Evolutionary conservation across 148 eudicot genomes (phyloP).

Genomic region (Gaultheria prostrata): DNA sequence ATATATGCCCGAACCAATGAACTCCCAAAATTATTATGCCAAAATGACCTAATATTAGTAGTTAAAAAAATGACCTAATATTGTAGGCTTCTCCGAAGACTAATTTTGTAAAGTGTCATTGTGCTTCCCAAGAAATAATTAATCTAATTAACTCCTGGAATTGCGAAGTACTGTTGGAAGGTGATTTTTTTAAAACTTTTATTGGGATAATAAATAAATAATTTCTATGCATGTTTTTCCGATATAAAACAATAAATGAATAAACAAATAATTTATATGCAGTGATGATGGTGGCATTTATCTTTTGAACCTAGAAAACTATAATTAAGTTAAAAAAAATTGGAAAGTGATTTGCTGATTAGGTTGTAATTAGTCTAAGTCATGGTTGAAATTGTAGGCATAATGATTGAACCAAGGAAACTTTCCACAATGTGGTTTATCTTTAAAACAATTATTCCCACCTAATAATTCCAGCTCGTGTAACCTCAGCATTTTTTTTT

Average conservation of each 20-base stretch:
- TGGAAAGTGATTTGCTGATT: not conserved
- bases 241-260: too few relatives aligned
- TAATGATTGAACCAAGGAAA: not conserved
- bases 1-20: too few relatives aligned
- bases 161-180: not conserved
- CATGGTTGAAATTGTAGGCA: constrained; percentile 10
- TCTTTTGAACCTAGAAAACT: not conserved
- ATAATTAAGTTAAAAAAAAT: not conserved
- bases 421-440: not conserved
- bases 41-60: too few relatives aligned
- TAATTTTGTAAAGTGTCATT: not conserved
- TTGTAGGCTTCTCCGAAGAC: not conserved
- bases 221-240: too few relatives aligned
- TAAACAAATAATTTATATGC: too few relatives aligned
- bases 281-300: not conserved
- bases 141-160: not conserved
- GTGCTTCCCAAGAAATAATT: not conserved
- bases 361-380: constrained; percentile 11
- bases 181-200: not conserved
- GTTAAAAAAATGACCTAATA: too few relatives aligned
- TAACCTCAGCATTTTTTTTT: not conserved
- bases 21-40: too few relatives aligned
- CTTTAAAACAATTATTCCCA: not conserved
- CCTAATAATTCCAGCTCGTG: not conserved
- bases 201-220: not conserved